phyloP scores from a whole-genome alignment of 164 flowering plant species.

The Dillenia suffruticosa region DNA sequence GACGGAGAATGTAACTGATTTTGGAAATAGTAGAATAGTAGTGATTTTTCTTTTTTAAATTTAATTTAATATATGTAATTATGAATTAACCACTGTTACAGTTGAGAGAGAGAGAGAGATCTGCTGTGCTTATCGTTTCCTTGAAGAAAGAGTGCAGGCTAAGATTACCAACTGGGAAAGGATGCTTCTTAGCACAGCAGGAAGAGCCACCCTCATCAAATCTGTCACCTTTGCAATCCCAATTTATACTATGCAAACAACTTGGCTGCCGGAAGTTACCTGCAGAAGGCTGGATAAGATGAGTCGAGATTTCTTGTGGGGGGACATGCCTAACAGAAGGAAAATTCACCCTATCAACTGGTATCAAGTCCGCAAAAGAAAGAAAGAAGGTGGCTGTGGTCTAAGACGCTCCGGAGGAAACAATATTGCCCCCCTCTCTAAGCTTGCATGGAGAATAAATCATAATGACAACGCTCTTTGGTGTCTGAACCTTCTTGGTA shows the following conservation, averaged over 20 bases:
- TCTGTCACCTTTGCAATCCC: not conserved
- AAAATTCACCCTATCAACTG: not conserved
- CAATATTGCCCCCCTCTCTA: not conserved
- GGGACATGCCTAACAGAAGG: not conserved
- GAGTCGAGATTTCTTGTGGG: not conserved
- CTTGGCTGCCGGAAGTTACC: not conserved
- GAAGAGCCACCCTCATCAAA: not conserved
- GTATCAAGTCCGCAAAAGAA: not conserved
- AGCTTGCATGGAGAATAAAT: not conserved
- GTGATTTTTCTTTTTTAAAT: too few relatives aligned
- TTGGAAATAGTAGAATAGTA: too few relatives aligned
- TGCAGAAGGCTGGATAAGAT: not conserved
- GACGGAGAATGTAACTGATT: too few relatives aligned
- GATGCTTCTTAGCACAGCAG: not conserved
- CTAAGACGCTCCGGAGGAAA: not conserved
- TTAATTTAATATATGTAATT: too few relatives aligned
- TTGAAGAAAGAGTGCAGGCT: too few relatives aligned
- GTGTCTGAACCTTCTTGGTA: not conserved
- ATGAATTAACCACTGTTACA: too few relatives aligned
- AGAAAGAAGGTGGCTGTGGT: not conserved
- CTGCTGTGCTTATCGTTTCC: too few relatives aligned
- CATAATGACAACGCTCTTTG: not conserved
- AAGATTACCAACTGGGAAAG: not conserved
- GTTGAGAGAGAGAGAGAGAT: too few relatives aligned
- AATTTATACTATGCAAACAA: not conserved